Evolutionary conservation across 1,139 yeast species (phyloP).

Genomic region (Diutina scorzettiae): DNA sequence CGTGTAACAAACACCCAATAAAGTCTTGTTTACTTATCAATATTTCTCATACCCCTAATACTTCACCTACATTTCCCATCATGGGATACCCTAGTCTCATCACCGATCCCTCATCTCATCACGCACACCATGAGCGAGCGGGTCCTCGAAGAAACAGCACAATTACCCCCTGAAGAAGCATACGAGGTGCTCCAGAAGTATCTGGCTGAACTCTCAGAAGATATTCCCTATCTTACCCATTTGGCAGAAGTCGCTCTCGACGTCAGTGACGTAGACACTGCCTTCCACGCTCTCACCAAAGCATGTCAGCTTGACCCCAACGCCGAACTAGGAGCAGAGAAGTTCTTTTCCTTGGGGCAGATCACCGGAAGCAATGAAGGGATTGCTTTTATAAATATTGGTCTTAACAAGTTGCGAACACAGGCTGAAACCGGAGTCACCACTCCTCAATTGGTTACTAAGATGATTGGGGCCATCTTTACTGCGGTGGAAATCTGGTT

Average conservation of each 20-base stretch:
- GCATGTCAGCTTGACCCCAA: constrained; percentile 63
- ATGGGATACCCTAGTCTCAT: too few relatives aligned
- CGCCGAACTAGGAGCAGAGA: constrained; percentile 58
- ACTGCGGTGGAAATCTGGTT: constrained; percentile 95
- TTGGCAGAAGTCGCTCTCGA: constrained; percentile 75
- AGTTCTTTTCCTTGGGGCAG: constrained; percentile 85
- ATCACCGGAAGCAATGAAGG: constrained; percentile 79
- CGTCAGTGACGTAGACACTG: constrained; percentile 64
- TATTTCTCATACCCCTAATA: too few relatives aligned
- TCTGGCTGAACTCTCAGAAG: constrained; percentile 16
- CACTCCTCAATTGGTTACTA: constrained; percentile 18
- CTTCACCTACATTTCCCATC: too few relatives aligned
- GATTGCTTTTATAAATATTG: constrained; percentile 49
- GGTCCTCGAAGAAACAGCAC: background rate
- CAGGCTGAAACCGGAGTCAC: constrained; percentile 22
- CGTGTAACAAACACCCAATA: too few relatives aligned
- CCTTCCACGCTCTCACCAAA: constrained; percentile 49
- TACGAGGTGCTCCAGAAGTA: constrained; percentile 23
- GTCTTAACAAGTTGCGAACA: constrained; percentile 39
- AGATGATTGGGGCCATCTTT: constrained; percentile 63
- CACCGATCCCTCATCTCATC: constrained; percentile 1
- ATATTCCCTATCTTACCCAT: constrained; percentile 24
- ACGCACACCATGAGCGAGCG: background rate
- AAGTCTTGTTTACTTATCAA: too few relatives aligned
- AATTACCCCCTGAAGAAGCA: constrained; percentile 18